phyloP scores from a whole-genome alignment of 2,329 filamentous ascomycete species.

The Cladorrhinum sp. region DNA sequence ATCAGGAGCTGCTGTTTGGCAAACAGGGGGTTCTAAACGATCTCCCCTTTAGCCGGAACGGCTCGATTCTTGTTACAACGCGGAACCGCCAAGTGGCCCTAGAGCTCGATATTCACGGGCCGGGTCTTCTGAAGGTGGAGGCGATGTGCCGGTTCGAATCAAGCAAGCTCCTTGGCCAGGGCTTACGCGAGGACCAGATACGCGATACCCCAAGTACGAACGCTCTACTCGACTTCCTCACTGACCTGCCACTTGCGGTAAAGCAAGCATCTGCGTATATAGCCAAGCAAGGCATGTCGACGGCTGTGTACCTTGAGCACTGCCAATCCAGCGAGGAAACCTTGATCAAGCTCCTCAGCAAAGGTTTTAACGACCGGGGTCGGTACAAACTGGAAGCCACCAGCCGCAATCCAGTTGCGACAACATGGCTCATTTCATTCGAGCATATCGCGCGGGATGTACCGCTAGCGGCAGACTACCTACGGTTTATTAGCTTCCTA shows the following conservation, averaged over 20 bases:
- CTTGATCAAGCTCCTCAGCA: slow-evolving; percentile 29
- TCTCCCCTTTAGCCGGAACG: slow-evolving; percentile 32
- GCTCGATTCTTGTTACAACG: slow-evolving; percentile 33
- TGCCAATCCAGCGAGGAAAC: slow-evolving; percentile 25
- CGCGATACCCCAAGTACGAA: slow-evolving; percentile 20
- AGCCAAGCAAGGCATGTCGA: slow-evolving; percentile 27
- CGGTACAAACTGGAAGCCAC: slow-evolving; percentile 29
- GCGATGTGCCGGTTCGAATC: background rate
- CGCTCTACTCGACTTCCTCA: slow-evolving; percentile 32
- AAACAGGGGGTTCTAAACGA: slow-evolving; percentile 24
- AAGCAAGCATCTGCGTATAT: slow-evolving; percentile 38
- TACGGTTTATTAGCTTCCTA: slow-evolving; percentile 32
- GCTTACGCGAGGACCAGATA: slow-evolving; percentile 11
- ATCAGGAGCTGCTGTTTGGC: slow-evolving; percentile 33
- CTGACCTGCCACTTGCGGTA: slow-evolving; percentile 36
- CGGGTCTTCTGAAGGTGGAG: background rate
- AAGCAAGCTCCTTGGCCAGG: background rate
- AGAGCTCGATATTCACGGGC: background rate
- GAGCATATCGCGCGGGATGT: slow-evolving; percentile 28
- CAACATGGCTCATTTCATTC: slow-evolving; percentile 37
- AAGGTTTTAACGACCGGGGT: slow-evolving; percentile 31
- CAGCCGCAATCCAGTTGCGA: slow-evolving; percentile 30
- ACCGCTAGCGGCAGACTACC: slow-evolving; percentile 29
- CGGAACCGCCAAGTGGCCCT: slow-evolving; percentile 19
- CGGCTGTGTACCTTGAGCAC: slow-evolving; percentile 28